Evolutionary conservation across 2,329 filamentous ascomycete genomes (phyloP), one percentile per base, ranked within the genome.

Genomic region (Microdochium nivale): DNA sequence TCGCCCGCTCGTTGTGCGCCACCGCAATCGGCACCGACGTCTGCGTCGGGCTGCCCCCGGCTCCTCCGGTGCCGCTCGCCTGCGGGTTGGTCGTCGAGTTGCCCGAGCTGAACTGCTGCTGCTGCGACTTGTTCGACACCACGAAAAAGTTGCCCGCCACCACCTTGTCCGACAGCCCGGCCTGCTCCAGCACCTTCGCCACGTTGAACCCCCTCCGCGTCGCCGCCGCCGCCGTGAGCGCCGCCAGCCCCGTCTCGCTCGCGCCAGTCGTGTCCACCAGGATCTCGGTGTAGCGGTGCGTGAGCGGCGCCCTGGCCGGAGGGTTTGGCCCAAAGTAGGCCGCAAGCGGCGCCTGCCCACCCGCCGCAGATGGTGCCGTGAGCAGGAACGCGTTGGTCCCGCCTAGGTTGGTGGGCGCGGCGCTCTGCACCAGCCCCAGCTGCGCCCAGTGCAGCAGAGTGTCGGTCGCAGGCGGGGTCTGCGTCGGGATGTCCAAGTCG

Each of bases 401-500:
- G 23, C 60, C 62, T 25, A 49, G 49, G 5, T 54, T 13, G 23
- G 54, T 54, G 16, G 61, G 53, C 23, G 56, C 53, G 5, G 57
- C 54, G 52, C 55, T 60, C 46, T 62, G 60, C 24, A 58, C 63
- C 24, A 73, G 61, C n/a, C 62, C 67, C 1, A 63, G 70, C 60
- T 73, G 70, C 62, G 72, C 59, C 71, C 71, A 74, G 62, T 73
- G 69, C 40, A 73, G 65, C 23, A 72, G 59, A 13, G 70, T 73
- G 51, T 57, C 61, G 10, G 69, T 71, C 47, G 59, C 49, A 1
- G 67, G 66, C 2, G 69, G 65, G 37, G 25, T 65, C 55, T 64
- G 68, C 11, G 71, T 72, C 47, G 70, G 75, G 64, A 70, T 79
- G 56, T 76, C 75, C 5, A 78, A 65, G 53, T 73, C 70, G 47